These are phyloP conservation scores for Monosporascus sp. DNA, from an alignment of 2,329 filamentous ascomycete species.

Conservation along the genomic window DNA sequence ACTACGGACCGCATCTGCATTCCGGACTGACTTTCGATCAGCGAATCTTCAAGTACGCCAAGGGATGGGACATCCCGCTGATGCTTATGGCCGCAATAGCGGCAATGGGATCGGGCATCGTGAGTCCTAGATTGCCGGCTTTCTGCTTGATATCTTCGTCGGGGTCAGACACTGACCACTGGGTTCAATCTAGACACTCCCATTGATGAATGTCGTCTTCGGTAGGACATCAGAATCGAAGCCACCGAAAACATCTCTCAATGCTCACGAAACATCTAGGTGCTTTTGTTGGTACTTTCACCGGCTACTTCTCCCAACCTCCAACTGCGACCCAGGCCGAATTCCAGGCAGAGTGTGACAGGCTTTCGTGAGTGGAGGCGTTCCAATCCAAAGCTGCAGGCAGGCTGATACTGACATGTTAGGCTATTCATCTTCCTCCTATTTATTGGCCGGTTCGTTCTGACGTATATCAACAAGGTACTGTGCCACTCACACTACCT, in stretches of 20 bases:
- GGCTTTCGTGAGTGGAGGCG: slow-evolving; percentile 34
- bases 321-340: slow-evolving; percentile 28
- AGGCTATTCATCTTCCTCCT: slow-evolving; percentile 66
- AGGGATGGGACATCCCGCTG: slow-evolving; percentile 45
- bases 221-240: slow-evolving; percentile 28
- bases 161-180: background rate
- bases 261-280: slow-evolving; percentile 24
- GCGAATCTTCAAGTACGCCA: slow-evolving; percentile 51
- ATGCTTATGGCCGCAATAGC: slow-evolving; percentile 43
- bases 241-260: slow-evolving; percentile 1
- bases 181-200: slow-evolving; percentile 38
- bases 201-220: slow-evolving; percentile 57
- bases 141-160: background rate
- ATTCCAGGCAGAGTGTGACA: slow-evolving; percentile 40
- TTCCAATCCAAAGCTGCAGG: background rate
- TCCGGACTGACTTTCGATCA: slow-evolving; percentile 19
- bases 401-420: slow-evolving; percentile 8
- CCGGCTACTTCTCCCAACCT: slow-evolving; percentile 31
- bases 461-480: slow-evolving; percentile 59
- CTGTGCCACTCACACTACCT: background rate
- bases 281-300: slow-evolving; percentile 45
- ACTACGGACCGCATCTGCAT: background rate
- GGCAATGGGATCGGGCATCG: slow-evolving; percentile 46
- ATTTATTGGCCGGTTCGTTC: slow-evolving; percentile 60
- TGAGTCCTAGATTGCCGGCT: slow-evolving; percentile 16